These are phyloP conservation scores for Syzygium aqueum DNA, from an alignment of 345 rosid genomes.

Conservation along the genomic window DNA sequence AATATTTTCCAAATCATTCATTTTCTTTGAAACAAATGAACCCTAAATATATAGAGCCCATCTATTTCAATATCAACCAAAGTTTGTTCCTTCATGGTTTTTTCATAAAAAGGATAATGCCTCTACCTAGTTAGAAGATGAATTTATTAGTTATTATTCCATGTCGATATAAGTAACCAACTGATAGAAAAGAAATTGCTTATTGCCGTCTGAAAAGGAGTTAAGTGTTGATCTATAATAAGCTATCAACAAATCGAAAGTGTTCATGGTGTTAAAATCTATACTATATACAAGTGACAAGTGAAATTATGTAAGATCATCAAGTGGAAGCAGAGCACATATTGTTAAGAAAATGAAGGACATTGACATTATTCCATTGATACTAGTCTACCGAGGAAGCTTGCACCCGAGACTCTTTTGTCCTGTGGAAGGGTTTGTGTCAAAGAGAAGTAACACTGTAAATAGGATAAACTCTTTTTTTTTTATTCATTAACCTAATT, in stretches of 20 bases:
- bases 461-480: background rate
- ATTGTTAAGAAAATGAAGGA: background rate
- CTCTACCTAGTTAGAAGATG: background rate
- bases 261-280: background rate
- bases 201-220: background rate
- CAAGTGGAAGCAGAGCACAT: background rate
- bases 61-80: background rate
- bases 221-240: background rate
- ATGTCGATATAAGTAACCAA: background rate
- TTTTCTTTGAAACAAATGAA: too few relatives aligned
- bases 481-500: background rate
- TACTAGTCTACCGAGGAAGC: background rate
- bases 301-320: background rate
- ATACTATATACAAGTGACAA: background rate
- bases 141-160: background rate
- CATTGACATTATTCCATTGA: background rate
- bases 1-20: too few relatives aligned
- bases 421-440: background rate
- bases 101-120: background rate
- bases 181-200: background rate
- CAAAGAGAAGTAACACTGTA: rapidly evolving
- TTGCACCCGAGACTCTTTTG: background rate
- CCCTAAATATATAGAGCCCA: background rate
- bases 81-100: background rate
- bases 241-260: background rate